These are phyloP conservation scores for Xylaria sp. DNA, from an alignment of 2,329 filamentous ascomycete species.

Conservation along the genomic window DNA sequence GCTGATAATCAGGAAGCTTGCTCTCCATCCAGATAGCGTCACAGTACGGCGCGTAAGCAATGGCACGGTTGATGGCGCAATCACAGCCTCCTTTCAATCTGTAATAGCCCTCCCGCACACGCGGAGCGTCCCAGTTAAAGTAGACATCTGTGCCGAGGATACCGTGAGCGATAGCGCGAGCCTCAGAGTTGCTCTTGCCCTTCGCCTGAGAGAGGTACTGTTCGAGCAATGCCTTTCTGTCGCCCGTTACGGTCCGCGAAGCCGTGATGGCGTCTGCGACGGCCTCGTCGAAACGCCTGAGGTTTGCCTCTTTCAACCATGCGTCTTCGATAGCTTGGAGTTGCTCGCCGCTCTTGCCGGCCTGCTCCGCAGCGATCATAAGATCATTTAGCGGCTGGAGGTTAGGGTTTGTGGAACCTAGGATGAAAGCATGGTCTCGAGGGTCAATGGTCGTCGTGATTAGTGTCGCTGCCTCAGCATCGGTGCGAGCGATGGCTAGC, in stretches of 20 bases:
- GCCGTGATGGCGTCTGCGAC: slow-evolving; percentile 84
- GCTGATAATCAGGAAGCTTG: slow-evolving; percentile 90
- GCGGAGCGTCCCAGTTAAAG: slow-evolving; percentile 95
- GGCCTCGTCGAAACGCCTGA: slow-evolving; percentile 91
- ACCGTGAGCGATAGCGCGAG: slow-evolving; percentile 79
- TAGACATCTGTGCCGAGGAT: slow-evolving; percentile 83
- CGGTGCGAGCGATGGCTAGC: slow-evolving; percentile 90
- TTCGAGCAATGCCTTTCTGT: slow-evolving; percentile 75
- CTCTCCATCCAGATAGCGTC: slow-evolving; percentile 99
- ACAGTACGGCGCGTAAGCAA: slow-evolving; percentile 92
- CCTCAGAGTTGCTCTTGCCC: slow-evolving; percentile 88
- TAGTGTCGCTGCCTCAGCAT: slow-evolving; percentile 96
- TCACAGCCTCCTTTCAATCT: slow-evolving; percentile 90
- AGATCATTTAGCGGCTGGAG: slow-evolving; percentile 89
- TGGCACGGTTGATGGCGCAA: slow-evolving; percentile 88
- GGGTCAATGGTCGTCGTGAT: slow-evolving; percentile 97
- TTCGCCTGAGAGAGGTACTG: slow-evolving; percentile 75
- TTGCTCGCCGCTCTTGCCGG: slow-evolving; percentile 81
- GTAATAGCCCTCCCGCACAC: slow-evolving; percentile 96
- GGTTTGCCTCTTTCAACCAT: slow-evolving; percentile 81
- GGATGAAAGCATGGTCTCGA: slow-evolving; percentile 93
- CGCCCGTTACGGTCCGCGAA: slow-evolving; percentile 62
- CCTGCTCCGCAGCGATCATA: slow-evolving; percentile 85
- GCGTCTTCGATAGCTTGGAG: slow-evolving; percentile 93
- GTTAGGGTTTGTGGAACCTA: slow-evolving; percentile 86